Evolutionary conservation across 805 yeast species (phyloP).

Genomic region (Ogataea siamensis): DNA sequence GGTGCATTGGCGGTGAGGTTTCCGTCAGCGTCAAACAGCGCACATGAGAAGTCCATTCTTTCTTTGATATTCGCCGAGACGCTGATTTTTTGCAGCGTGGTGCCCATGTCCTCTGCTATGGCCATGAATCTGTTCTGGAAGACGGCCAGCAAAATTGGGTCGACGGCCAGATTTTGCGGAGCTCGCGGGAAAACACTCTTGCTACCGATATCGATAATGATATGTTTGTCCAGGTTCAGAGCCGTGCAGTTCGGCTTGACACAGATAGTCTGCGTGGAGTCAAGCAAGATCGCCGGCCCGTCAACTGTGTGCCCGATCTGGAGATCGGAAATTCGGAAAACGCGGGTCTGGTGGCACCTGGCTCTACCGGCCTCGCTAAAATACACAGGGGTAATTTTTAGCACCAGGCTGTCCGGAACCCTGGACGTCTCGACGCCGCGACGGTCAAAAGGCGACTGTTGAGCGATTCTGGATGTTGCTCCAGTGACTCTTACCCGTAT

Average conservation of each 20-base stretch:
- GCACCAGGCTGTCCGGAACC: slow-evolving; percentile 64
- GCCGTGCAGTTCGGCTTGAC: slow-evolving; percentile 33
- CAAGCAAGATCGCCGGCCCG: slow-evolving; percentile 46
- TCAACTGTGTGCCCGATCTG: slow-evolving; percentile 40
- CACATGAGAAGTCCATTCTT: slow-evolving; percentile 15
- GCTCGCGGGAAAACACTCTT: slow-evolving; percentile 37
- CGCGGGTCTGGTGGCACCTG: slow-evolving; percentile 53
- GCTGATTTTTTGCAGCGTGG: slow-evolving; percentile 10
- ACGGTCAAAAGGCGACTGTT: slow-evolving; percentile 14
- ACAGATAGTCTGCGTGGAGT: slow-evolving; percentile 36
- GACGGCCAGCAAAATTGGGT: slow-evolving; percentile 12
- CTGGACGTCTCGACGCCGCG: slow-evolving; percentile 66
- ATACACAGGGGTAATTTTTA: slow-evolving; percentile 52
- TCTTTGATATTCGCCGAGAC: slow-evolving; percentile 15
- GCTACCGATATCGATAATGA: slow-evolving; percentile 27
- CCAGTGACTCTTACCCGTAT: slow-evolving; percentile 63
- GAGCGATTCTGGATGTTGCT: slow-evolving; percentile 50
- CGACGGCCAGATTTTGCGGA: slow-evolving; percentile 14
- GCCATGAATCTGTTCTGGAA: slow-evolving; percentile 15
- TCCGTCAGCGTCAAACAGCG: slow-evolving; percentile 13
- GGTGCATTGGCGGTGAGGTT: slow-evolving; percentile 15
- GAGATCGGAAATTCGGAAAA: slow-evolving; percentile 35
- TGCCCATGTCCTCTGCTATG: slow-evolving; percentile 14
- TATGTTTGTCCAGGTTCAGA: slow-evolving; percentile 33
- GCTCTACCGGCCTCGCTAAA: slow-evolving; percentile 71